phyloP scores from a whole-genome alignment of 495 filamentous ascomycete genomes.

The Penicillium ochrochloron region DNA sequence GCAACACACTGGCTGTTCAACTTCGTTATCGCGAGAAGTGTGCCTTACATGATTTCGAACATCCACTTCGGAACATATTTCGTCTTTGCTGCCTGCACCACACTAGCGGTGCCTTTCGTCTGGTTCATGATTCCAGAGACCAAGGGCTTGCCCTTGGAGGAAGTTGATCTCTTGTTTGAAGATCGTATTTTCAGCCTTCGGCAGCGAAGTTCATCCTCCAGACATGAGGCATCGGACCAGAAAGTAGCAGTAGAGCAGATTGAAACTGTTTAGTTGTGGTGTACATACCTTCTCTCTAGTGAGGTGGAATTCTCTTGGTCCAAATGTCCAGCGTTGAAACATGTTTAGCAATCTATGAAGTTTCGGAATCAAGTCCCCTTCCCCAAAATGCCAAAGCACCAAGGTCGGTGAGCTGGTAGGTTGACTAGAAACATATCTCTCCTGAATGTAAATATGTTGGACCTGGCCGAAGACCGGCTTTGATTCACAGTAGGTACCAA shows the following conservation, averaged over 20 bases:
- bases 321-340: too few relatives aligned
- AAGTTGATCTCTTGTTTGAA: constrained; percentile 23
- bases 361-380: too few relatives aligned
- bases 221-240: not conserved
- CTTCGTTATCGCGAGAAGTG: constrained; percentile 21
- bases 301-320: too few relatives aligned
- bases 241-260: constrained; percentile 18
- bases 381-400: too few relatives aligned
- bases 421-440: too few relatives aligned
- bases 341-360: too few relatives aligned
- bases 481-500: too few relatives aligned
- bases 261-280: constrained; percentile 15
- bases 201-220: not conserved
- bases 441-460: too few relatives aligned
- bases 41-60: constrained; percentile 43
- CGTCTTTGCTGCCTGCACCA: constrained; percentile 35
- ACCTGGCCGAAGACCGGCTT: too few relatives aligned
- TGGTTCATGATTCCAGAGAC: constrained; percentile 35
- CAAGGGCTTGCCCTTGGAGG: constrained; percentile 22
- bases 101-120: constrained; percentile 51
- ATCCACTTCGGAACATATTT: constrained; percentile 51
- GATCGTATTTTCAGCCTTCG: constrained; percentile 11
- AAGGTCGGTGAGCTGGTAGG: too few relatives aligned
- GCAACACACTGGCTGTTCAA: constrained; percentile 28
- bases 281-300: not conserved